Conservation (phyloP, 371 early-diverging fungal species). For the Mucor plumbeus region DNA sequence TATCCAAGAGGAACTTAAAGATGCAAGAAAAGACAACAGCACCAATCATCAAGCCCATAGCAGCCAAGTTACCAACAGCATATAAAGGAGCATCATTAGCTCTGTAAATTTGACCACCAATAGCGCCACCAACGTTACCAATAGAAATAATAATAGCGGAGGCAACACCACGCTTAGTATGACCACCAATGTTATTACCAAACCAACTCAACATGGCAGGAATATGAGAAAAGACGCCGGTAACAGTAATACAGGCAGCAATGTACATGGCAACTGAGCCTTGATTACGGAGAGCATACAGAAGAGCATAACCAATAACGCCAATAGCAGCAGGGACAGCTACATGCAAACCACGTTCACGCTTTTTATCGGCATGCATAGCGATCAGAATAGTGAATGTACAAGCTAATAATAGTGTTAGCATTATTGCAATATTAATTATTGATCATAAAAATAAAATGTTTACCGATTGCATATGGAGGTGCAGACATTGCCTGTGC, state of each 20-base stretch:
- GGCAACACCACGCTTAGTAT: constrained; percentile 68
- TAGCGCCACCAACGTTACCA: constrained; percentile 68
- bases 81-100: constrained; percentile 64
- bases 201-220: constrained; percentile 70
- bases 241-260: constrained; percentile 57
- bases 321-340: constrained; percentile 64
- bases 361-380: constrained; percentile 66
- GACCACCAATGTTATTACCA: constrained; percentile 66
- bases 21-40: constrained; percentile 41
- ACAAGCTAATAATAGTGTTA: constrained; percentile 48
- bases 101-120: constrained; percentile 68
- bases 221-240: constrained; percentile 60
- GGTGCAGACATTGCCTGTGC: constrained; percentile 63
- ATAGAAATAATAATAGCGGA: constrained; percentile 64
- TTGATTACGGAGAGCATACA: constrained; percentile 49
- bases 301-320: constrained; percentile 67
- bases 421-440: neutral
- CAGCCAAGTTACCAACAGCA: constrained; percentile 51
- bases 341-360: constrained; percentile 69
- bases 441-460: neutral
- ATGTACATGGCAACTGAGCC: constrained; percentile 52
- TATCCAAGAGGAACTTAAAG: constrained; percentile 49
- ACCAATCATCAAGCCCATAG: constrained; percentile 47
- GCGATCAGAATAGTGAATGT: constrained; percentile 59
- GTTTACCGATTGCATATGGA: constrained; percentile 42